A percentile compares a stretch with the other conserved stretches of the same genome.
Evolutionary conservation across 768 basidiomycete genomes (phyloP).

Genomic region (Russula compacta): DNA sequence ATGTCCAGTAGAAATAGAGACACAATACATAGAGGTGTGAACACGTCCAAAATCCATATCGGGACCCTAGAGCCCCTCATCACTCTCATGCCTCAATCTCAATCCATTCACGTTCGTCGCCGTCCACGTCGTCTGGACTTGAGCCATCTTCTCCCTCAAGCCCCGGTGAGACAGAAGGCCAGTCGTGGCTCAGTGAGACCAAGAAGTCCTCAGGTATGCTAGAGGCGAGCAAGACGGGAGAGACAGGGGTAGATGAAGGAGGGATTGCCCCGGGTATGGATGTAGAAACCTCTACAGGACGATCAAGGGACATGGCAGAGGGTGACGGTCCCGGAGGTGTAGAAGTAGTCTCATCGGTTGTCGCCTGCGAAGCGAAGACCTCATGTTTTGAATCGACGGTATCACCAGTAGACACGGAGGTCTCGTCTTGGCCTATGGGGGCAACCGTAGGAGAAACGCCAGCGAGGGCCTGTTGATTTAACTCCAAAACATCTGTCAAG

Average conservation of each 20-base stretch:
- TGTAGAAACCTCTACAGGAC: background rate
- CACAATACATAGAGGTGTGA: background rate
- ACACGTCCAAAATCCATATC: background rate
- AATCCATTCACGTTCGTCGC: slow-evolving; percentile 1
- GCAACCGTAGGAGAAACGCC: too few relatives aligned
- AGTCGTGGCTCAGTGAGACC: background rate
- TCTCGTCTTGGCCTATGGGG: background rate
- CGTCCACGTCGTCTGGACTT: background rate
- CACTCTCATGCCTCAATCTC: background rate
- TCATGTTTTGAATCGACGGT: background rate
- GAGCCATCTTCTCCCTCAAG: background rate
- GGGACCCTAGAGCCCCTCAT: background rate
- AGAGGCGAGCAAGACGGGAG: background rate
- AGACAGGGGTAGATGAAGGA: slow-evolving; percentile 1
- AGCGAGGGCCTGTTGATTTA: background rate
- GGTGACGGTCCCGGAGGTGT: background rate
- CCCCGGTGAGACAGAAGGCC: background rate
- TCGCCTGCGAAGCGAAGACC: background rate
- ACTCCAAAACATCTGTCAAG: background rate
- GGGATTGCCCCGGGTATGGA: background rate
- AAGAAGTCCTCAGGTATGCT: background rate
- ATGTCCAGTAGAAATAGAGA: background rate
- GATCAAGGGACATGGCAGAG: background rate
- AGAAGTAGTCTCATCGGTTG: background rate
- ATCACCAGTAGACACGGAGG: background rate